Evolutionary conservation across 2,329 filamentous ascomycete species (phyloP).

Genomic region (Venturia oleaginea): DNA sequence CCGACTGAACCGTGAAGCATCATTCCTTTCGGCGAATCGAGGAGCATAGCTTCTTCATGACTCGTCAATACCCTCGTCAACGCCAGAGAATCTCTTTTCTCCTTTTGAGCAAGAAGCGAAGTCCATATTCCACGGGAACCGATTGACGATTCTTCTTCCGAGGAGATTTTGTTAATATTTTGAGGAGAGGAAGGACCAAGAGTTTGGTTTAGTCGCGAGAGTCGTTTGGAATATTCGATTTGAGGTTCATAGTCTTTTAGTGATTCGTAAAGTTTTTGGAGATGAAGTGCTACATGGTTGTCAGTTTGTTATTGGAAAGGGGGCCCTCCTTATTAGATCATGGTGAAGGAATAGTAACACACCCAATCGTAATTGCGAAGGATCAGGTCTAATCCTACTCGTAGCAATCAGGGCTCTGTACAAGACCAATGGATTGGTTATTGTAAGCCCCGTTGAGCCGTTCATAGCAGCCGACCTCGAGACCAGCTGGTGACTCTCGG

Average conservation of each 20-base stretch:
- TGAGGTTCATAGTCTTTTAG: slow-evolving; percentile 72
- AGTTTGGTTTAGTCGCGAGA: slow-evolving; percentile 49
- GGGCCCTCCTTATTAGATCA: no score
- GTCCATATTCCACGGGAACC: slow-evolving; percentile 43
- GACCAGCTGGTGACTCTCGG: no score
- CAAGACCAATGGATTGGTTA: slow-evolving; percentile 63
- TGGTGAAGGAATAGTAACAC: slow-evolving; percentile 15
- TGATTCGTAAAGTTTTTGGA: slow-evolving; percentile 66
- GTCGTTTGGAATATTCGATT: slow-evolving; percentile 56
- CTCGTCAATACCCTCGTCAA: slow-evolving; percentile 60
- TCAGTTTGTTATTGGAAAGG: background rate
- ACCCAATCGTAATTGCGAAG: slow-evolving; percentile 57
- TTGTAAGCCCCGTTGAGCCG: slow-evolving; percentile 26
- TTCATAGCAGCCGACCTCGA: background rate
- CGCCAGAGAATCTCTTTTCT: slow-evolving; percentile 47
- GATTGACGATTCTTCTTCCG: slow-evolving; percentile 28
- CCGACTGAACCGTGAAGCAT: slow-evolving; percentile 76
- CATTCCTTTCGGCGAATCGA: slow-evolving; percentile 64
- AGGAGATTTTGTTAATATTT: slow-evolving; percentile 17
- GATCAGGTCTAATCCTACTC: slow-evolving; percentile 58
- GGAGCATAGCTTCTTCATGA: slow-evolving; percentile 60
- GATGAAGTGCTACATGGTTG: slow-evolving; percentile 51
- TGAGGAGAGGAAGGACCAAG: slow-evolving; percentile 21
- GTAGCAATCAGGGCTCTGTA: slow-evolving; percentile 64
- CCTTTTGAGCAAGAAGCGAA: slow-evolving; percentile 43